A percentile compares a stretch with the other conserved stretches of the same genome.
These are phyloP conservation scores for Wickerhamiella lipophila DNA, from an alignment of 805 yeast genomes.

Conservation along the genomic window DNA sequence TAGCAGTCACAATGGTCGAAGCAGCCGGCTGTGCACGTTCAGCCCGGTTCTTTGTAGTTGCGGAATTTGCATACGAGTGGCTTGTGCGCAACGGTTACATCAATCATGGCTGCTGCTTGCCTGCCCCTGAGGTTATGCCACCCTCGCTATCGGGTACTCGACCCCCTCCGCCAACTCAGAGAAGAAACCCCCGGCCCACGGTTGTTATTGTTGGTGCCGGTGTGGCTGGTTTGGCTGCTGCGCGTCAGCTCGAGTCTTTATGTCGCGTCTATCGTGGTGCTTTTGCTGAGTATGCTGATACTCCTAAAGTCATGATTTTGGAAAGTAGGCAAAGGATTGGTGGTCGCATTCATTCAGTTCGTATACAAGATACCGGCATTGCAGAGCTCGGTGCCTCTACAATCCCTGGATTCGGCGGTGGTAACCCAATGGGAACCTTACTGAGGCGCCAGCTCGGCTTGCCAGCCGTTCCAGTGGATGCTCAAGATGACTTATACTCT, in stretches of 20 bases:
- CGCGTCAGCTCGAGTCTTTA: conserved; percentile 80
- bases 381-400: conserved; percentile 34
- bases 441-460: conserved; percentile 32
- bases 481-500: conserved; percentile 26
- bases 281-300: conserved; percentile 30
- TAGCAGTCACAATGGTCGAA: conserved; percentile 31
- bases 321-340: conserved; percentile 34
- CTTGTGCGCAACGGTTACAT: conserved; percentile 33
- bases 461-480: conserved; percentile 29
- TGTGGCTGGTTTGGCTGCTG: conserved; percentile 91
- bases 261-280: conserved; percentile 26
- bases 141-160: conserved; percentile 13
- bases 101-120: conserved; percentile 30
- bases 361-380: conserved; percentile 17
- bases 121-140: conserved; percentile 6
- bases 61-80: conserved; percentile 35
- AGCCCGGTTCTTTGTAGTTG: conserved; percentile 30
- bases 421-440: conserved; percentile 32
- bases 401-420: conserved; percentile 31
- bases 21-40: conserved; percentile 34
- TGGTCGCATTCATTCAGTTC: conserved; percentile 32
- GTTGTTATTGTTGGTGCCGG: conserved; percentile 91
- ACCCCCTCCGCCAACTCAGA: conserved; percentile 17
- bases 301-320: conserved; percentile 31
- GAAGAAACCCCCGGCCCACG: conserved; percentile 28